phyloP scores from a whole-genome alignment of 495 filamentous ascomycete genomes.

The Penicillium goetzii region DNA sequence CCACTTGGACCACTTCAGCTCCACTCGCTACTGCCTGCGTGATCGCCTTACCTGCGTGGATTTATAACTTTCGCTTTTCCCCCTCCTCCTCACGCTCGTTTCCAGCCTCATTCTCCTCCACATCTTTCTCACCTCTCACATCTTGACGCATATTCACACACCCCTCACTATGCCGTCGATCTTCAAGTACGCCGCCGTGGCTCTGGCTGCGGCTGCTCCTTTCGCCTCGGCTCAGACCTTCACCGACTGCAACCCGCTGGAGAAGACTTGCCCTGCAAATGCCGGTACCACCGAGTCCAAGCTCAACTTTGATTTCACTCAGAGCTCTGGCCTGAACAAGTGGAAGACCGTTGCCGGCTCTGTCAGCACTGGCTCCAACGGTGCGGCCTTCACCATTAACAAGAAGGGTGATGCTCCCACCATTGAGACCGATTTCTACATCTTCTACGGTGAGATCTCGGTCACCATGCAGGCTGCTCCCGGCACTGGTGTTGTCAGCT shows the following conservation, averaged over 20 bases:
- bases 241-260: conserved; percentile 47
- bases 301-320: conserved; percentile 60
- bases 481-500: conserved; percentile 77
- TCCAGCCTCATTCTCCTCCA: background rate
- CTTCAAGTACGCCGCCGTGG: conserved; percentile 40
- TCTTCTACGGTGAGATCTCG: conserved; percentile 76
- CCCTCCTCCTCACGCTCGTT: background rate
- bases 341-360: conserved; percentile 66
- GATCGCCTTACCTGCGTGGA: background rate
- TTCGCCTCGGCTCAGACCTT: conserved; percentile 51
- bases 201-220: conserved; percentile 43
- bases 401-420: conserved; percentile 75
- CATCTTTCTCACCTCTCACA: conserved; percentile 5
- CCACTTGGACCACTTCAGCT: conserved; percentile 7
- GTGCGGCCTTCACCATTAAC: conserved; percentile 71
- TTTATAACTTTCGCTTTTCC: conserved; percentile 3
- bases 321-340: conserved; percentile 49
- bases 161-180: conserved; percentile 35
- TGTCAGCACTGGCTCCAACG: conserved; percentile 53
- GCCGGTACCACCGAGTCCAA: conserved; percentile 19
- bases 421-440: conserved; percentile 71
- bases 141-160: background rate
- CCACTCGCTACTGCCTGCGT: conserved; percentile 10
- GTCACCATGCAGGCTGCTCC: conserved; percentile 72
- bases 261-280: conserved; percentile 32